These are phyloP conservation scores for Colletotrichum aenigma DNA, from an alignment of 2,329 filamentous ascomycete genomes.

Conservation along the genomic window DNA sequence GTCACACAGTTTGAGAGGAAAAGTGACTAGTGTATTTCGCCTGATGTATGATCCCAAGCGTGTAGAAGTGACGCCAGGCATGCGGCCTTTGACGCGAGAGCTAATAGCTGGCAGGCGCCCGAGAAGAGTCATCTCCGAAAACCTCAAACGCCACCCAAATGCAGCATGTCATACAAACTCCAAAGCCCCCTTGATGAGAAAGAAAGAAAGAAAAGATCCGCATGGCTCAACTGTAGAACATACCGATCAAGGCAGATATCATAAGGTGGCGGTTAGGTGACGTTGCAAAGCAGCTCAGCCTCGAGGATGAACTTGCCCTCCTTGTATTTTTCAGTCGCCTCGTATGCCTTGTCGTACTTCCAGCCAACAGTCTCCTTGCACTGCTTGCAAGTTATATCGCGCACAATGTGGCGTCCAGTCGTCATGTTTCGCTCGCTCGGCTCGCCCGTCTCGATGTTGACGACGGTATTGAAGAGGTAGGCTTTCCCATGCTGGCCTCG, in stretches of 20 bases:
- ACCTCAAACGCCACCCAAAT: background rate
- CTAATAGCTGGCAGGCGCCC: background rate
- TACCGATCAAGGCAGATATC: background rate
- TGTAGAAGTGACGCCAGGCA: background rate
- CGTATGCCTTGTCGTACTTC: constrained; percentile 99
- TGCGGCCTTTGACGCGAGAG: background rate
- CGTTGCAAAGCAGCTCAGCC: constrained; percentile 84
- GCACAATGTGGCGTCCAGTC: constrained; percentile 90
- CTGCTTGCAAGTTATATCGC: constrained; percentile 89
- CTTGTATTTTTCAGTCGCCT: constrained; percentile 94
- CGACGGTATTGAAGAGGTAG: constrained; percentile 92
- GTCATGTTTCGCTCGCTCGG: constrained; percentile 98
- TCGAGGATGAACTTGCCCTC: constrained; percentile 98
- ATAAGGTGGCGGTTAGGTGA: constrained; percentile 53
- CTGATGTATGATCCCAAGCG: background rate
- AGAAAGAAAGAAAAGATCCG: background rate
- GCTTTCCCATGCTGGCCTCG: constrained; percentile 98
- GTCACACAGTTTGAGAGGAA: background rate
- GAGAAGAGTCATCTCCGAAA: background rate
- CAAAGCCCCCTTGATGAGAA: background rate
- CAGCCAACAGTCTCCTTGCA: constrained; percentile 94
- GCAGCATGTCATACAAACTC: background rate
- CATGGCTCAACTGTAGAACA: background rate
- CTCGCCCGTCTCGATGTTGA: constrained; percentile 85
- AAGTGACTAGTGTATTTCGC: background rate